A percentile compares a stretch with the other conserved stretches of the same genome.
Conservation (phyloP, 805 yeast genomes). For the Limtongia smithiae region DNA sequence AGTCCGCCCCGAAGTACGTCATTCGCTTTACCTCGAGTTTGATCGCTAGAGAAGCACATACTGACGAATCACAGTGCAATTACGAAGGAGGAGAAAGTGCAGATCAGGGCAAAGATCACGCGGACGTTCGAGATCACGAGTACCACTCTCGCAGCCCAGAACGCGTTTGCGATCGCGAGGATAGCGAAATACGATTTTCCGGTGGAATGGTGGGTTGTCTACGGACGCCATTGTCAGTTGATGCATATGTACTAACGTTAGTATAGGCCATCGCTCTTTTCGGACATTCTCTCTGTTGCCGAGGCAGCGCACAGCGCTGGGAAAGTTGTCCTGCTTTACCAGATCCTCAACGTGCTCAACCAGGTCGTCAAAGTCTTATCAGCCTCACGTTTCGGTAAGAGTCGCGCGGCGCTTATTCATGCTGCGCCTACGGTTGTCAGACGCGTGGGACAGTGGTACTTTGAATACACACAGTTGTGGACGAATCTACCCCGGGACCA, state of each 20-base stretch:
- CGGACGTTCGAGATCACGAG: slow-evolving; percentile 63
- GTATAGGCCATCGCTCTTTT: slow-evolving; percentile 58
- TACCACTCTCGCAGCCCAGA: slow-evolving; percentile 71
- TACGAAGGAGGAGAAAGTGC: slow-evolving; percentile 62
- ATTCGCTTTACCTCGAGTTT: background rate
- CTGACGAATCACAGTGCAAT: slow-evolving; percentile 39
- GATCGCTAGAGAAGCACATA: background rate
- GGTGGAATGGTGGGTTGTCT: slow-evolving; percentile 54
- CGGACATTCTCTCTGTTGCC: slow-evolving; percentile 42
- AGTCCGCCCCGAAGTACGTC: slow-evolving; percentile 52
- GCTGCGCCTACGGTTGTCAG: slow-evolving; percentile 64
- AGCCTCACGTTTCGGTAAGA: slow-evolving; percentile 76
- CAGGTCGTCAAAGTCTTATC: slow-evolving; percentile 74
- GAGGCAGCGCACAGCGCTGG: slow-evolving; percentile 45
- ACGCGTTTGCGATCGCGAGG: slow-evolving; percentile 75
- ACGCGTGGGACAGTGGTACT: slow-evolving; percentile 56
- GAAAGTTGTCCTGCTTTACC: slow-evolving; percentile 49
- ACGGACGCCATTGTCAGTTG: background rate
- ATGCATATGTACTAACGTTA: background rate
- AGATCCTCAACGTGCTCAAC: slow-evolving; percentile 63
- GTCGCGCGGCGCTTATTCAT: slow-evolving; percentile 71
- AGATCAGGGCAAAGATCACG: slow-evolving; percentile 59
- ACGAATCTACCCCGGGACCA: background rate
- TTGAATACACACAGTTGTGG: slow-evolving; percentile 62
- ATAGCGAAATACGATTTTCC: slow-evolving; percentile 86